phyloP scores from a whole-genome alignment of 371 early-diverging fungal species.

The Mortierella sp. region DNA sequence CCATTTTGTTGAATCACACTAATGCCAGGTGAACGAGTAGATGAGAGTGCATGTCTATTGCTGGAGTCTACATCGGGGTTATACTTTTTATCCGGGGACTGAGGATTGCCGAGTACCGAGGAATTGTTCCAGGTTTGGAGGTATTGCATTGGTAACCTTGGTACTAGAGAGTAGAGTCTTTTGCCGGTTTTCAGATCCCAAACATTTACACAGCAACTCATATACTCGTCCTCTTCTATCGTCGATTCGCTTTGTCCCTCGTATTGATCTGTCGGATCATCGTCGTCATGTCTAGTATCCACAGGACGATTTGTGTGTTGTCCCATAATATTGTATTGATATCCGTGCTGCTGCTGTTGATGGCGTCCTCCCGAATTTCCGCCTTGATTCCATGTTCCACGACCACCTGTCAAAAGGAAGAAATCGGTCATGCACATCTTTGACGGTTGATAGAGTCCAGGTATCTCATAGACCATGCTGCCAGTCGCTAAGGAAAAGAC shows the following conservation, averaged over 20 bases:
- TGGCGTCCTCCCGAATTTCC: background rate
- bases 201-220: constrained; percentile 65
- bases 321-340: background rate
- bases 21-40: background rate
- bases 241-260: background rate
- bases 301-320: background rate
- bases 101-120: constrained; percentile 12
- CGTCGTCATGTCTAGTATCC: background rate
- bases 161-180: constrained; percentile 60
- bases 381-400: constrained; percentile 26
- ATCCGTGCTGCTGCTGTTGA: constrained; percentile 2
- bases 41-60: background rate
- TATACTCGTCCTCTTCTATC: constrained; percentile 21
- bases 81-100: background rate
- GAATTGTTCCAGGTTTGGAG: constrained; percentile 7
- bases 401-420: constrained; percentile 63
- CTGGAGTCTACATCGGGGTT: background rate
- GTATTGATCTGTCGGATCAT: constrained; percentile 4
- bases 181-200: constrained; percentile 69
- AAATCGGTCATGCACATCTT: constrained; percentile 68
- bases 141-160: constrained; percentile 26
- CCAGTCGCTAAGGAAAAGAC: constrained; percentile 71
- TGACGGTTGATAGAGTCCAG: constrained; percentile 50
- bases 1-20: too few relatives aligned
- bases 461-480: constrained; percentile 63